A percentile compares a stretch with the other conserved stretches of the same genome.
Evolutionary conservation across 2,329 filamentous ascomycete species (phyloP).

Genomic region (Botrytis tulipae): DNA sequence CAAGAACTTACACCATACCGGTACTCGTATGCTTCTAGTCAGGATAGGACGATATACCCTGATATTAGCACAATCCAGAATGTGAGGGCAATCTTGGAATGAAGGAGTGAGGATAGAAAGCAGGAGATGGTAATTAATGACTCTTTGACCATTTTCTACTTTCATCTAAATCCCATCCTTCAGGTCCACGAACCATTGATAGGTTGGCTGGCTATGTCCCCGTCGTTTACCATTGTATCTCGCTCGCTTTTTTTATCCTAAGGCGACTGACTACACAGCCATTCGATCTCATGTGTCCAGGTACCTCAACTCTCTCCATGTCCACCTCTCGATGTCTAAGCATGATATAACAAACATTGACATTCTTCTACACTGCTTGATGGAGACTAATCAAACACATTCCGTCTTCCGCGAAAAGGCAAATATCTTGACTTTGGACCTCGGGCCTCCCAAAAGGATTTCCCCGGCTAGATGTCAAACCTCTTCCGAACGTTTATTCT

Average conservation of each 20-base stretch:
- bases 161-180: background rate
- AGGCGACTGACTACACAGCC: background rate
- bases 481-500: constrained; percentile 14
- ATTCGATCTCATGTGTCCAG: background rate
- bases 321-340: constrained; percentile 6
- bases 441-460: background rate
- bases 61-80: background rate
- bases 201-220: no score
- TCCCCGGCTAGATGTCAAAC: background rate
- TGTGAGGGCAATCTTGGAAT: background rate
- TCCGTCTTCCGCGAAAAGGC: constrained; percentile 18
- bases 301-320: background rate
- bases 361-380: background rate
- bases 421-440: background rate
- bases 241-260: background rate
- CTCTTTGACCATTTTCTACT: background rate
- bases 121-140: background rate
- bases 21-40: background rate
- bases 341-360: background rate
- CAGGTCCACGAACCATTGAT: background rate
- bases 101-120: background rate
- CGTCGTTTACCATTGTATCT: background rate
- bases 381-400: background rate
- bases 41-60: background rate
- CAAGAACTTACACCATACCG: background rate